phyloP scores from a whole-genome alignment of 306 rosid genomes.

The Amphicarpaea edgeworthii region DNA sequence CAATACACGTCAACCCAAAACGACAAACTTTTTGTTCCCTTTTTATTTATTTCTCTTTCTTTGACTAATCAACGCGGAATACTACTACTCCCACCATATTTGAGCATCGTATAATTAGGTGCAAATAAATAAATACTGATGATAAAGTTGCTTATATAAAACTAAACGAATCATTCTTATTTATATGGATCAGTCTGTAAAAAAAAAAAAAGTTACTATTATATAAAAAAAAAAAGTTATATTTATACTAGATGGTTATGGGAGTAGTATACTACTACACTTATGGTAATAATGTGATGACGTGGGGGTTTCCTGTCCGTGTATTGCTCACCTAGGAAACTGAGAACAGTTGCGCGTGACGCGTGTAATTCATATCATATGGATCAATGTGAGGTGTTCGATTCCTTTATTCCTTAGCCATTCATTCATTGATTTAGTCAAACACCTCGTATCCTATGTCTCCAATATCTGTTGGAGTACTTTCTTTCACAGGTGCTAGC shows the following conservation, averaged over 20 bases:
- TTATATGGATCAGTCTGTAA: not conserved
- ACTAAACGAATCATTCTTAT: not conserved
- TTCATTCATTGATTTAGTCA: not conserved
- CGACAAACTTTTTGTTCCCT: not conserved
- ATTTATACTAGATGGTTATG: no score
- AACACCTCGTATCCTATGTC: not conserved
- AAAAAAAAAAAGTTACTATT: no score
- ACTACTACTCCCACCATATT: not conserved
- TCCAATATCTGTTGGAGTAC: not conserved
- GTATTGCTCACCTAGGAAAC: not conserved
- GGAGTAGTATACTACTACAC: no score
- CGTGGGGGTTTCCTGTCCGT: no score
- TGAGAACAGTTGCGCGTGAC: not conserved
- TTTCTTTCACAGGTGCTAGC: not conserved
- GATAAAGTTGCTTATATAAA: not conserved
- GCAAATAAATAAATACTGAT: not conserved
- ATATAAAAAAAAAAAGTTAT: no score
- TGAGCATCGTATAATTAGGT: no score
- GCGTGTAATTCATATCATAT: not conserved
- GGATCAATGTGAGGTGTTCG: no score
- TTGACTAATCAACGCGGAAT: not conserved
- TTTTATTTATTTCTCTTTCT: not conserved
- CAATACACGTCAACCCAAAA: slow-evolving; percentile 12
- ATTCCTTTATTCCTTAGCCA: slow-evolving; percentile 21
- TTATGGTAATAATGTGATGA: no score